Evolutionary conservation across 2,329 filamentous ascomycete genomes (phyloP), one percentile per base, ranked within the genome.

Genomic region (Pyrenophora tritici-repentis): DNA sequence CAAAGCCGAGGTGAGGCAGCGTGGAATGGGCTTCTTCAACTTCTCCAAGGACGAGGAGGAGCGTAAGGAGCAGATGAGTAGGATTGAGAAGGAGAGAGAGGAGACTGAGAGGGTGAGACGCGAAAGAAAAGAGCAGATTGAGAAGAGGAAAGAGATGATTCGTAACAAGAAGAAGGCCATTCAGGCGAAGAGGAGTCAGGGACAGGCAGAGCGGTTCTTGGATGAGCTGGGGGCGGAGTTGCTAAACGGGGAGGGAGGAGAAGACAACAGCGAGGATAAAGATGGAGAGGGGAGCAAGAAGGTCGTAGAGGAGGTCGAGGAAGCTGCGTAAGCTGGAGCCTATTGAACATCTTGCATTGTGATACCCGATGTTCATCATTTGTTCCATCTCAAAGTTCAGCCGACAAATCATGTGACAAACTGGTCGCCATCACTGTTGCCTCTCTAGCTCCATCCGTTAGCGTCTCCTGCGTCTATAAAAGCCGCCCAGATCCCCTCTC

Each of bases 21-120:
- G 94, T 65, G 94, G 94, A 3, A 90, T 89, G 0, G 94, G 90
- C 0, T 99, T 97, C 75, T 97, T 91, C 77, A 86, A 88, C 49
- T 97, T 99, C 70, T 90, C 87, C 51, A 83, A 83, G 59, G 88
- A 96, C 72, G 86, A 88, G 67, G 85, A 83, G 59, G 78, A 80
- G 58, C 75, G 83, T 40, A 79, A 86, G 67, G 74, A 75, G 64
- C 90, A 97, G 79, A 96, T 97, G 90, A 81, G 83, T 59, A 82
- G 80, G 37, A 76, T 97, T 47, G 82, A 85, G 57, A 78, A 80
- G 61, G 86, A 91, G 71, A 79, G 89, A 51, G 75, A 78, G 55
- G 83, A 85, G 67, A 94, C 90, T 43, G 87, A 91, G 73, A 76
- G 79, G 46, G 81, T 82, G 61, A 78, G 88, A 51, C 34, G 20